Evolutionary conservation across 305 asterid genomes (phyloP), one percentile per base, ranked within the genome.

Genomic region (Fraxinus floribunda): DNA sequence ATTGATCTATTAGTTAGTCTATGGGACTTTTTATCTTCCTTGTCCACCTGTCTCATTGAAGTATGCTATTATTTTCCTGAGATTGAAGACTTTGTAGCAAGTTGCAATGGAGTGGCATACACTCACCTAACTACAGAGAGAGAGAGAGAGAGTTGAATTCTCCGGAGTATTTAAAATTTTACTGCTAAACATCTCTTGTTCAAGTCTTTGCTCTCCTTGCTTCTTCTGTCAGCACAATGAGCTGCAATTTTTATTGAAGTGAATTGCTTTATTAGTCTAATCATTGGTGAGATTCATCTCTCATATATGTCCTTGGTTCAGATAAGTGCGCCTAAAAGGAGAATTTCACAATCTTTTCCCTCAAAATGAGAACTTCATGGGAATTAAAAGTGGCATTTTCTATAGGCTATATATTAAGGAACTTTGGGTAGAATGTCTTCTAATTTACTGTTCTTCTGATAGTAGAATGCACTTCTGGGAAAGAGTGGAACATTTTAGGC

Each of bases 1-100:
- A 57, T 62, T 77, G 57, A 76, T 62, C 52, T 62, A 73, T 81
- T 36, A 79, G 78, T 76, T 81, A 80, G 46, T 82, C 15, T 78
- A 72, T 68, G 75, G 68, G 34, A 72, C 57, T 39, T 82, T 68
- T 64, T 76, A 36, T 22, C 32, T 85, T 72, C 1, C 39, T 35
- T 35, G 39, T 35, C 39, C 8, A 35, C 39, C 39, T 35, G 39
- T 35, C 39, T 35, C 7, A 35, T 35, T 35, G 39, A 35, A 35
- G 39, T 35, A 35, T 35, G 39, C 39, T 35, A 35, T 35, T 35
- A 16, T 36, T 66, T 66, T 7, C 34, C 35, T 10, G 34, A 24
- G 35, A 66, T 26, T 22, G 70, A 62, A 8, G 71, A 62, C 71
- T 9, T 41, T 22, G 22, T 62, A 62, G 71, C 9, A 38, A 38